Base-by-base conservation (phyloP, 257 asterid species). In the Ilex aquifolium region DNA sequence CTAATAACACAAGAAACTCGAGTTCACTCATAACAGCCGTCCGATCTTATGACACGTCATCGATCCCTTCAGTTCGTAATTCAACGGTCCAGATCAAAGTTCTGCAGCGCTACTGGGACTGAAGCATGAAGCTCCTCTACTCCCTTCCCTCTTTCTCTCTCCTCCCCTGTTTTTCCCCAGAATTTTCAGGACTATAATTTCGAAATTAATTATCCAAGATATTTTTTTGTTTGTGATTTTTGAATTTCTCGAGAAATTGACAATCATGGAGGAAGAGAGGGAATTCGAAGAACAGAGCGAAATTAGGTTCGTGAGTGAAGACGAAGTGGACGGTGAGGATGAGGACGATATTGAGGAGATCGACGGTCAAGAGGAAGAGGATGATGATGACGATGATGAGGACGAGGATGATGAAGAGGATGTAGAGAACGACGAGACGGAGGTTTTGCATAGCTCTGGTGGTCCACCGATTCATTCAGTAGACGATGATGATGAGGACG, bases 291-390 rank as follows among this genome's bases (percentile, higher is more conserved):
- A 14, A 53, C 6, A 53, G 29, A 53, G 8, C 15, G 57, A 53
- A 53, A 55, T 78, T 46, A 80, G 69, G 63, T 80, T 67, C 2
- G 77, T 75, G 29, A 75, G 69, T 7, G 80, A 59, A 64, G 76
- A 58, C 42, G 82, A 68, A 14, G 13, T 52, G 10, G 70, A 60
- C 17, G 62, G n/a, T 7, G 65, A 57, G 16, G 75, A 53, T 13
- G 70, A 36, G 7, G 42, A 4, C 7, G 27, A 63, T 6, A 79
- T 64, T 48, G 80, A 68, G 16, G 56, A 50, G 17, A 14, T 4
- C 7, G 95, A 73, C 5, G 89, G 69, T 14, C 89, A 74, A 1
- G 96, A 76, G 0, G 88, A 79, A 0, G 95, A 85, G 0, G 87
- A 77, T 0, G 80, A 71, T 0, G 81, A 69, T 0, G 83, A 64